phyloP scores from a whole-genome alignment of 78 protist genomes.

The Chrysochromulina tobinii region DNA sequence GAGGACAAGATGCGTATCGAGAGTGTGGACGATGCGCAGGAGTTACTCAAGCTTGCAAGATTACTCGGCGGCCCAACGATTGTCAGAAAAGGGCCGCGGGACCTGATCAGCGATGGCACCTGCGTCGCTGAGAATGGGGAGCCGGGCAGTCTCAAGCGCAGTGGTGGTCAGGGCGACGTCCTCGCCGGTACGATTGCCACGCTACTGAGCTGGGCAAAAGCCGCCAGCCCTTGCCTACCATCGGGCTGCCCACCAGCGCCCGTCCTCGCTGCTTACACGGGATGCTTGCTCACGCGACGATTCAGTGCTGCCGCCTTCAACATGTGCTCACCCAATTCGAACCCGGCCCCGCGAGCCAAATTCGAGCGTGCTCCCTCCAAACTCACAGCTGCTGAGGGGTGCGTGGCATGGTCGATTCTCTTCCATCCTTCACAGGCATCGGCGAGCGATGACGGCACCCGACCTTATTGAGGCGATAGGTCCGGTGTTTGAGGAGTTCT shows the following conservation, averaged over 20 bases:
- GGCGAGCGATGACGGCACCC: constrained; percentile 27
- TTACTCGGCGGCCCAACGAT: not conserved
- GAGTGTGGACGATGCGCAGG: not conserved
- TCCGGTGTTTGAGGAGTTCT: not conserved
- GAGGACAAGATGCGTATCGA: not conserved
- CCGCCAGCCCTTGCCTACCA: not conserved
- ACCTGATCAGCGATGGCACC: not conserved
- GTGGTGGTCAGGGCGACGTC: constrained; percentile 39
- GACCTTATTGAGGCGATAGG: constrained; percentile 18
- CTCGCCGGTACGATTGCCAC: not conserved
- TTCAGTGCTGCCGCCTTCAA: not conserved
- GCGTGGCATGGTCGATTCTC: too few species aligned
- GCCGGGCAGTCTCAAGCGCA: not conserved
- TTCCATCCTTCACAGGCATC: not conserved
- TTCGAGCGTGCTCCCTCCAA: too few species aligned
- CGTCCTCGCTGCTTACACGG: constrained; percentile 2
- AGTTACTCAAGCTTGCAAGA: not conserved
- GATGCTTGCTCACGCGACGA: not conserved
- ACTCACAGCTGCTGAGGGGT: too few species aligned
- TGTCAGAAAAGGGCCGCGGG: not conserved
- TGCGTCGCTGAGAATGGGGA: not conserved
- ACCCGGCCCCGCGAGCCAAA: too few species aligned
- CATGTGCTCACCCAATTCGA: too few species aligned
- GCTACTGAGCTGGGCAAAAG: not conserved
- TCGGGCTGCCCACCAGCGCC: not conserved